Base-by-base conservation (phyloP, 108 stramenopile species). In the Asterionellopsis glacialis region DNA sequence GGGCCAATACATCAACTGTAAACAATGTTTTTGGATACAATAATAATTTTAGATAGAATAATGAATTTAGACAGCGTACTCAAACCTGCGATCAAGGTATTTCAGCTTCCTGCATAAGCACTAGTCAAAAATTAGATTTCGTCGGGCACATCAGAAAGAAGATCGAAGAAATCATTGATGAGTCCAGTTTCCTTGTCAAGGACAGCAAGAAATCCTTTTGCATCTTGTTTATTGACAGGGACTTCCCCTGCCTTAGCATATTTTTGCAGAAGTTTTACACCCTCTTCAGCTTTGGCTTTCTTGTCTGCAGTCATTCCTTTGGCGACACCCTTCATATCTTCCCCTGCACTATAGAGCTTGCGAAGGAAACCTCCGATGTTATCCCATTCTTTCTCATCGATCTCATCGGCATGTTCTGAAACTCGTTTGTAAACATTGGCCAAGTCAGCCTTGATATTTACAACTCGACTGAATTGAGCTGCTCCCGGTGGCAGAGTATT, bases 311-410 rank as follows among this genome's bases (percentile, higher is more conserved):
- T 75, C 14, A 79, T 70, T 13, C 62, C 68, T 50, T 61, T 81
- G 33, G 79, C 62, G 28, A 88, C 77, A 7, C 67, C 64, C 52
- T 82, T 88, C 83, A 88, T 88, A 41, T 88, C 86, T 40, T 84
- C 75, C 11, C 45, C 68, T 14, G 43, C 59, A 0, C 50, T 61
- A 58, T 84, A 88, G 1, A 82, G 63, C 22, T 59, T 68, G 41
- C 86, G 71, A 21, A 88, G 70, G 55, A 84, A 88, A 49, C 72
- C 67, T 26, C 76, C 75, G 57, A 88, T 72, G 61, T 84, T 84
- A 57, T 74, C 70, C 86, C 86, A 88, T 72, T 88, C 86, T 45
- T 77, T 64, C 56, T 77, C 79, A 59, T 78, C 77, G 15, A 87
- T 81, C 19, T 83, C 80, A 23, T 41, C 51, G 5, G 79, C 53